Evolutionary conservation across 352 stramenopile genomes (phyloP).

Genomic region (Blastocystis hominis): DNA sequence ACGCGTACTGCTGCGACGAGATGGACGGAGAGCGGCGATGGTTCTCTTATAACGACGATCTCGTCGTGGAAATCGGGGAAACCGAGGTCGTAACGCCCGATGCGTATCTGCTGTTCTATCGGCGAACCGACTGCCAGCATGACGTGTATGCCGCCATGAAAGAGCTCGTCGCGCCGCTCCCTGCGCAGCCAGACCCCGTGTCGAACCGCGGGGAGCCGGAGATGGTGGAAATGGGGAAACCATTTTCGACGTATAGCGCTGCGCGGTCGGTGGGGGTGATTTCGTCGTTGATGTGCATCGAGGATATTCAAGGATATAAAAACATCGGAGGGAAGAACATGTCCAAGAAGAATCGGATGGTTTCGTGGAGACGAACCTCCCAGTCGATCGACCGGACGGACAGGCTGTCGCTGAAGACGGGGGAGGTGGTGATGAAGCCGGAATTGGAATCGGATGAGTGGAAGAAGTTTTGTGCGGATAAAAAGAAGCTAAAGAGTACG

Average conservation of each 20-base stretch:
- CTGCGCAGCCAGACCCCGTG: too few relatives aligned
- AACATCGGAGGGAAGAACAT: not conserved
- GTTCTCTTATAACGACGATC: constrained; percentile 34
- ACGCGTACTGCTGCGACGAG: constrained; percentile 18
- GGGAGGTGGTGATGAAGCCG: not conserved
- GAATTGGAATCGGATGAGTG: not conserved
- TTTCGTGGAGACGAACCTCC: not conserved
- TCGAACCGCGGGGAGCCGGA: not conserved
- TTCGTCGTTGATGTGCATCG: not conserved
- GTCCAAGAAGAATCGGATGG: not conserved
- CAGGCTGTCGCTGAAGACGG: not conserved
- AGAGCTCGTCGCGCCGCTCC: not conserved
- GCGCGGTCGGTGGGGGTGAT: not conserved
- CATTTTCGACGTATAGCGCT: not conserved
- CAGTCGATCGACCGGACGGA: not conserved
- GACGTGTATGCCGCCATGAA: not conserved
- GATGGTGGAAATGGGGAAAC: not conserved
- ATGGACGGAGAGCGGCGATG: not conserved
- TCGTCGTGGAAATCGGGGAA: not conserved
- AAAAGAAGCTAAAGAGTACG: not conserved
- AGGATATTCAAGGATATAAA: constrained; percentile 46
- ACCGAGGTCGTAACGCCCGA: not conserved
- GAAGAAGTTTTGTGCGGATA: not conserved
- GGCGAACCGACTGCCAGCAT: not conserved
- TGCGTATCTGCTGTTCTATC: constrained; percentile 51